Conservation (phyloP, 257 asterid genomes). For the Scutellaria minor region DNA sequence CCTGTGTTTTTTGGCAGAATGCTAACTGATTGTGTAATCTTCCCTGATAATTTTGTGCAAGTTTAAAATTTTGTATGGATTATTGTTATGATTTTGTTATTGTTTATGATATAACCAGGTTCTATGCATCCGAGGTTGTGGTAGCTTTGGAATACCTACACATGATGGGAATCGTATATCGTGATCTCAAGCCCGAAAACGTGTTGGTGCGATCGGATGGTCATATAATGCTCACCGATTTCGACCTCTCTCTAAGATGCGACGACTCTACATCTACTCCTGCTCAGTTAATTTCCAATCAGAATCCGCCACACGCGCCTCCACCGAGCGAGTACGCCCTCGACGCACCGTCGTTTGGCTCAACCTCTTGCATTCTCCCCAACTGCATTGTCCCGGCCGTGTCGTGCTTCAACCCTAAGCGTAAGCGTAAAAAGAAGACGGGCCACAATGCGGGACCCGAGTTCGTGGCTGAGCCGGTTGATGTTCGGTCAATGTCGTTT, state of each 20-base stretch:
- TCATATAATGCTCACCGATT: conserved; percentile 85
- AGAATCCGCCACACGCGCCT: conserved; percentile 38
- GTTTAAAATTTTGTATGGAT: neutral
- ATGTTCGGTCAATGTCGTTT: conserved; percentile 73
- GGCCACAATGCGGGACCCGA: conserved; percentile 52
- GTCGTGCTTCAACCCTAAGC: conserved; percentile 69
- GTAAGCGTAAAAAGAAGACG: conserved; percentile 63
- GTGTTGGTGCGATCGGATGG: conserved; percentile 79
- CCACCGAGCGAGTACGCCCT: conserved; percentile 41
- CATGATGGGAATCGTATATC: conserved; percentile 86
- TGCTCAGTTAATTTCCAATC: conserved; percentile 60
- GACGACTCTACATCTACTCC: conserved; percentile 73
- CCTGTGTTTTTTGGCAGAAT: conserved; percentile 17
- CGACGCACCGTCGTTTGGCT: conserved; percentile 52
- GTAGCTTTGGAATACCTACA: conserved; percentile 81
- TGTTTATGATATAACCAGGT: conserved; percentile 42
- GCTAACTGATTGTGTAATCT: conserved; percentile 19
- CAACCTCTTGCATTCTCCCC: conserved; percentile 83
- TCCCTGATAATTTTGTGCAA: neutral
- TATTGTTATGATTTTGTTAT: neutral
- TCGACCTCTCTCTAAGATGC: conserved; percentile 73
- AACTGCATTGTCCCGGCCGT: conserved; percentile 73
- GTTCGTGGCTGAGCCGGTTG: conserved; percentile 72
- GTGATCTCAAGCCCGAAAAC: conserved; percentile 85
- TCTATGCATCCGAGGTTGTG: conserved; percentile 78